Percentiles rank a stretch among this genome's conserved stretches.
Conservation (phyloP, 257 asterid genomes). For the Datura wrightii region DNA sequence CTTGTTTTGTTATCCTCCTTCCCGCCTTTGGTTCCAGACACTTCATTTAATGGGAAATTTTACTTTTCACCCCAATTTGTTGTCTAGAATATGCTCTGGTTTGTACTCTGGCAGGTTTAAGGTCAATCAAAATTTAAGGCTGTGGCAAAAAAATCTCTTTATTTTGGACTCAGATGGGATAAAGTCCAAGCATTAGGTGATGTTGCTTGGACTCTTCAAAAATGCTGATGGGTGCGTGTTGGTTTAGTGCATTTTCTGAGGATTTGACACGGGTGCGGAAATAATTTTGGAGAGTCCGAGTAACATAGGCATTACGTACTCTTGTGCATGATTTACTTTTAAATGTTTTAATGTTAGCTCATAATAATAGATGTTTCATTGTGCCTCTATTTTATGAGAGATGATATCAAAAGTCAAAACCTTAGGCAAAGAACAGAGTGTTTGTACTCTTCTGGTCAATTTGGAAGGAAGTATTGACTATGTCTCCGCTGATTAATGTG, state of each 20-base stretch:
- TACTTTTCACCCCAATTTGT: not conserved
- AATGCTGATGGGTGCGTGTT: too few species aligned
- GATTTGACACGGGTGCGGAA: too few species aligned
- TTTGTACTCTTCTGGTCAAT: not conserved
- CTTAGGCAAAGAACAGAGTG: not conserved
- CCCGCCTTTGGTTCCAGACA: not conserved
- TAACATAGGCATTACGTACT: not conserved
- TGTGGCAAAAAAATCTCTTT: not conserved
- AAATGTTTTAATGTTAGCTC: not conserved
- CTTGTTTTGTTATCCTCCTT: not conserved
- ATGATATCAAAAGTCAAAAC: not conserved
- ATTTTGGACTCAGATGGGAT: not conserved
- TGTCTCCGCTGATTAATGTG: not conserved
- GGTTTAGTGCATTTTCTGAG: too few species aligned
- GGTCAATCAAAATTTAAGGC: constrained; percentile 2
- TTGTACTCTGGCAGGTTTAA: not conserved
- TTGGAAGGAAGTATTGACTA: not conserved
- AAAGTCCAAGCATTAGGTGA: constrained; percentile 1
- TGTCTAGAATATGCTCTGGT: not conserved
- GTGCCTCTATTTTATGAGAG: not conserved
- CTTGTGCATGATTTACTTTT: not conserved
- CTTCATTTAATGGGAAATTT: constrained; percentile 5
- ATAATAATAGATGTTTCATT: not conserved
- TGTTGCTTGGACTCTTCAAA: too few species aligned
- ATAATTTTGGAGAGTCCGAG: too few species aligned